Evolutionary conservation across 768 basidiomycete genomes (phyloP), one percentile per base, ranked within the genome.

Genomic region (Daedalea quercina): DNA sequence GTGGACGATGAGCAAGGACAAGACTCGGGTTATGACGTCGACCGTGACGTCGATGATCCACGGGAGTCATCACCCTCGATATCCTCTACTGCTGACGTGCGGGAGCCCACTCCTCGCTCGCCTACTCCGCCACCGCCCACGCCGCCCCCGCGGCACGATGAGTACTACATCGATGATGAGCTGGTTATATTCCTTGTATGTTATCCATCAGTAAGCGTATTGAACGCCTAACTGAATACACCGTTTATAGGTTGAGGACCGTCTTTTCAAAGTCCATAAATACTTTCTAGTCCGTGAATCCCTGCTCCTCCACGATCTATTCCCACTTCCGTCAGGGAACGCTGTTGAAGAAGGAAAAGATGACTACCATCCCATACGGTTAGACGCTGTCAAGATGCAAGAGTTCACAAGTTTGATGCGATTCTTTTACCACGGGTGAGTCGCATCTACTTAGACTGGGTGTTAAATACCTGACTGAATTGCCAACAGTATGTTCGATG

Each of bases 191-290:
- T 64, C 40, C 50, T 55, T 6, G 63, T 64, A 47, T 48, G 63
- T 44, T n/a, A n/a, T n/a, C n/a, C n/a, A 8, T 41, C 20, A 9
- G 23, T 31, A 13, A 37, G 3, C 6, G 48, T 41, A 4, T 9
- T 9, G 31, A 23, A 34, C 12, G 28, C 3, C 15, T 28, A 23
- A 3, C 17, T 9, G 9, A 17, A 8, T 3, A 17, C 19, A n/a
- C 20, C 19, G 4, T 9, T 2, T 15, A 3, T 47, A 74, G 73
- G 69, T 72, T 2, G 67, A 70, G 50, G 56, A 63, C 19, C 54
- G 56, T 2, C 54, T 67, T 13, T 73, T 70, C 60, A 71, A 68
- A 50, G 66, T 75, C 9, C 70, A 73, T 48, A 68, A 68, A 6
- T 63, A 69, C 52, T 70, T 67, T 41, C 54, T 76, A 23, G 58